These are phyloP conservation scores for Rubroboletus pulcherrimus DNA, from an alignment of 768 basidiomycete genomes.

Conservation along the genomic window DNA sequence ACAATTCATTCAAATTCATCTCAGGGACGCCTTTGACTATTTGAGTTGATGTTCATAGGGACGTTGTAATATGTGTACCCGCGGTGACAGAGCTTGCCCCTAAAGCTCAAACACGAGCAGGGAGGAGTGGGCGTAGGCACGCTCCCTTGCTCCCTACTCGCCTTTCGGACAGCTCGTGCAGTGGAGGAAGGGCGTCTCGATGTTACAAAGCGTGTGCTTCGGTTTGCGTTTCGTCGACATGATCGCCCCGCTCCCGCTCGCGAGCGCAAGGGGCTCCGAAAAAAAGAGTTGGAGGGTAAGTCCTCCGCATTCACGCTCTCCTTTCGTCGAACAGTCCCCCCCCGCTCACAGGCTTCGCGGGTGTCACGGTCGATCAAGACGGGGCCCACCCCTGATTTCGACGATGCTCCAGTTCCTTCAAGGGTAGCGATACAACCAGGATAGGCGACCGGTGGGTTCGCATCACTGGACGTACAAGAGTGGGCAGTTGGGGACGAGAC, in stretches of 20 bases:
- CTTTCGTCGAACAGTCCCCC: neutral
- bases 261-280: neutral
- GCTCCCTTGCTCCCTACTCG: too few relatives aligned
- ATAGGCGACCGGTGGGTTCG: neutral
- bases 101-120: neutral
- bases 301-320: too few relatives aligned
- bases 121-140: too few relatives aligned
- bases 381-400: neutral
- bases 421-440: neutral
- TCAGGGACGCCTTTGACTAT: too few relatives aligned
- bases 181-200: too few relatives aligned
- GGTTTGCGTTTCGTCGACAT: too few relatives aligned
- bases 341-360: neutral
- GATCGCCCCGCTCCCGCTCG: too few relatives aligned
- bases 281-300: neutral
- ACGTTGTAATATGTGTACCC: neutral
- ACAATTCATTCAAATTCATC: too few relatives aligned
- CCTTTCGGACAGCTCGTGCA: too few relatives aligned
- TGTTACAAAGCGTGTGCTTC: too few relatives aligned
- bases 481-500: conserved; percentile 8
- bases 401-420: conserved; percentile 1
- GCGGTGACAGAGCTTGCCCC: neutral
- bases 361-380: neutral
- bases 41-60: too few relatives aligned
- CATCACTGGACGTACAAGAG: conserved; percentile 4